A percentile compares a stretch with the other conserved stretches of the same genome.
These are phyloP conservation scores for Petrea volubilis DNA, from an alignment of 257 asterid genomes.

Conservation along the genomic window DNA sequence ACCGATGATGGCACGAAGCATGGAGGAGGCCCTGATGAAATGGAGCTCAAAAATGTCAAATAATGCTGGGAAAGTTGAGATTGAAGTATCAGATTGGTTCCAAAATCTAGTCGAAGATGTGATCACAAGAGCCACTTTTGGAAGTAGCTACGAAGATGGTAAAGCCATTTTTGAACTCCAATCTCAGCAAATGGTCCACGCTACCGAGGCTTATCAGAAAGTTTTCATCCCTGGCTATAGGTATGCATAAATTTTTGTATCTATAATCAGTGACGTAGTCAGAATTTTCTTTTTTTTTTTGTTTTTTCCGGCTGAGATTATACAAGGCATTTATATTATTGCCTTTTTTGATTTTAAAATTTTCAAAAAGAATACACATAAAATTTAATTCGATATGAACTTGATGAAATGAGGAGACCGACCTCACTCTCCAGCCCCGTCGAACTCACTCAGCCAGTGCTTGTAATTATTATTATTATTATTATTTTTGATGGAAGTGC, in stretches of 20 bases:
- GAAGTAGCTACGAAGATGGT: constrained; percentile 80
- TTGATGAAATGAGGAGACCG: too few species aligned
- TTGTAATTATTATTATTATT: too few species aligned
- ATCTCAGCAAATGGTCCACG: constrained; percentile 79
- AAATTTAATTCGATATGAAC: too few species aligned
- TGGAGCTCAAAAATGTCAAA: constrained; percentile 61
- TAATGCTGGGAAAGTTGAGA: constrained; percentile 57
- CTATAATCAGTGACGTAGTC: neutral
- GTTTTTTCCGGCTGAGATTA: too few species aligned
- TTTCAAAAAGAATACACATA: too few species aligned
- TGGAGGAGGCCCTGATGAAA: constrained; percentile 52
- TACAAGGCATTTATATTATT: too few species aligned
- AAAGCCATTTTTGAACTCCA: constrained; percentile 66
- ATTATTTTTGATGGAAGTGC: too few species aligned
- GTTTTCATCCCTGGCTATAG: constrained; percentile 78
- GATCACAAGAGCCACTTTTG: constrained; percentile 69
- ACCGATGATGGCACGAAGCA: constrained; percentile 66
- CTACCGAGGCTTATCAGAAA: constrained; percentile 76
- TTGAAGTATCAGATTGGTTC: constrained; percentile 75
- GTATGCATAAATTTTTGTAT: constrained; percentile 26
- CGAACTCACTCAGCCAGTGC: too few species aligned
- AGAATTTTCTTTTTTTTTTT: too few species aligned
- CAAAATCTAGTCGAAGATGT: constrained; percentile 68
- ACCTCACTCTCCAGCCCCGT: too few species aligned
- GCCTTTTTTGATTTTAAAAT: too few species aligned